Evolutionary conservation across 345 rosid species (phyloP).

Genomic region (Pugionium cornutum): DNA sequence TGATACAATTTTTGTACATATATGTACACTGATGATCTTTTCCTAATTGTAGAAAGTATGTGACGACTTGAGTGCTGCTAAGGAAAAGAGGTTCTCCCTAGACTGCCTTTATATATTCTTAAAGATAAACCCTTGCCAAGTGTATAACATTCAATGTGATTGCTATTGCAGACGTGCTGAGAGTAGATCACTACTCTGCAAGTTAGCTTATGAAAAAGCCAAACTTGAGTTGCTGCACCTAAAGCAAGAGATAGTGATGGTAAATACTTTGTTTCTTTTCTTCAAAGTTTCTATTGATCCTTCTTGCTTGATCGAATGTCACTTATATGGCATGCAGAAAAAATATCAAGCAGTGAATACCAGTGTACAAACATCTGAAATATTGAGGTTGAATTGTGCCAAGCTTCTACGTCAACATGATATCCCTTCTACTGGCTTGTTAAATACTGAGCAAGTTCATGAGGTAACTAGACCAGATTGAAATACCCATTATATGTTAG

Average conservation of each 20-base stretch:
- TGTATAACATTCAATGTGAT: conserved; percentile 32
- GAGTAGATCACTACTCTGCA: conserved; percentile 51
- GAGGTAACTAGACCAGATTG: conserved; percentile 50
- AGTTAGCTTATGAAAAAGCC: conserved; percentile 67
- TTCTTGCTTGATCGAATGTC: conserved; percentile 35
- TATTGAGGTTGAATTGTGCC: conserved; percentile 47
- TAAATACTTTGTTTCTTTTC: conserved; percentile 37
- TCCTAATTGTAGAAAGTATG: conserved; percentile 45
- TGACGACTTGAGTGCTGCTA: conserved; percentile 42
- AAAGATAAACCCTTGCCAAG: conserved; percentile 10
- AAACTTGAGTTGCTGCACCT: conserved; percentile 56
- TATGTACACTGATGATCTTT: conserved; percentile 37
- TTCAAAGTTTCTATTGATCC: neutral
- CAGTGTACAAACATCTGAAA: conserved; percentile 52
- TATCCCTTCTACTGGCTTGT: conserved; percentile 31
- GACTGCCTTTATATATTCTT: conserved; percentile 16
- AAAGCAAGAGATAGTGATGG: conserved; percentile 65
- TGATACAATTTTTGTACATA: conserved; percentile 17
- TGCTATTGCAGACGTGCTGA: conserved; percentile 62
- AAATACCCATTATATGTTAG: conserved; percentile 29
- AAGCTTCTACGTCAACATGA: conserved; percentile 37
- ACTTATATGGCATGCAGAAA: conserved; percentile 55
- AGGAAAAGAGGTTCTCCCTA: conserved; percentile 53
- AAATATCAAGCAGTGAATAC: conserved; percentile 47
- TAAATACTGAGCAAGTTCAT: conserved; percentile 35